phyloP scores from a whole-genome alignment of 108 stramenopile genomes.

The Nitzschia sp. region DNA sequence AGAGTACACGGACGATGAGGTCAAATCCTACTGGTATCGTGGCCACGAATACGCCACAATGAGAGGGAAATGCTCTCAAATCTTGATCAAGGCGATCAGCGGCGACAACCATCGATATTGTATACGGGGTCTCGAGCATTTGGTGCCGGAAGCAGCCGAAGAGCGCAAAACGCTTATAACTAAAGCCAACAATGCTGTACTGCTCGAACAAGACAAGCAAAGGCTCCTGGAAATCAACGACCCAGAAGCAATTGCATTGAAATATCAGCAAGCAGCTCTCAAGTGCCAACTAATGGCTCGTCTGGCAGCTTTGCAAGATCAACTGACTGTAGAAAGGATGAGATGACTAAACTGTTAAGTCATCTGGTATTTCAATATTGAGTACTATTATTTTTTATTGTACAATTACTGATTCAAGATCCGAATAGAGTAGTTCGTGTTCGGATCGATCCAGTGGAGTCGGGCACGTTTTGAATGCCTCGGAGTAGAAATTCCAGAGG shows the following conservation, averaged over 20 bases:
- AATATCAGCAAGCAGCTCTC: not conserved
- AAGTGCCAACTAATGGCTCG: not conserved
- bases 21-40: not conserved
- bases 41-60: not conserved
- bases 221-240: not conserved
- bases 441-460: not conserved
- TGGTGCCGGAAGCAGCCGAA: not conserved
- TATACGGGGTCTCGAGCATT: not conserved
- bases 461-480: constrained; percentile 3
- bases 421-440: not conserved
- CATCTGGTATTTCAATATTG: too few species aligned
- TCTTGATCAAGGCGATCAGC: not conserved
- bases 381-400: too few species aligned
- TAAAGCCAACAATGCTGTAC: not conserved
- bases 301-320: too few species aligned
- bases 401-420: not conserved
- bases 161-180: not conserved
- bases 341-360: too few species aligned
- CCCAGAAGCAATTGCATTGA: not conserved
- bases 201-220: not conserved
- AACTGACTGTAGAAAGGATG: too few species aligned
- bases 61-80: not conserved
- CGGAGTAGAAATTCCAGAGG: constrained; percentile 5
- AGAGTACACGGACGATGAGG: not conserved
- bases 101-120: not conserved